phyloP scores from a whole-genome alignment of 2,329 filamentous ascomycete genomes.

The Colletotrichum musae region DNA sequence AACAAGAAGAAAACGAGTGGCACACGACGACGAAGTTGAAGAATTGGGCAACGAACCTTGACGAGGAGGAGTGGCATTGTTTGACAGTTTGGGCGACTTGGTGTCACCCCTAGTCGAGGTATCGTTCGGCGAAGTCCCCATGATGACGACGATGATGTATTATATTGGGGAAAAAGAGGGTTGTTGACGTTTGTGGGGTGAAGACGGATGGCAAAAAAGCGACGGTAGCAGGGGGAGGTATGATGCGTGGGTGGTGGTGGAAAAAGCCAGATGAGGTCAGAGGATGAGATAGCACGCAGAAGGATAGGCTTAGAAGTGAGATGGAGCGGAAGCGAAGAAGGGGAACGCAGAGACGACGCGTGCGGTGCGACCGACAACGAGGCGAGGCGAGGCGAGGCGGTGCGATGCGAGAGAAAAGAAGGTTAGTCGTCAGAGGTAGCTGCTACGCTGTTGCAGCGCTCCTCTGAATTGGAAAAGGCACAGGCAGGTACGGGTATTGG shows the following conservation, averaged over 20 bases:
- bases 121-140: conserved; percentile 61
- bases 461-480: conserved; percentile 38
- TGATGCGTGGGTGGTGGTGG: conserved; percentile 32
- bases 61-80: conserved; percentile 56
- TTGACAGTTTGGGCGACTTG: conserved; percentile 64
- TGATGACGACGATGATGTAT: conserved; percentile 64
- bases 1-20: conserved; percentile 41
- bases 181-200: conserved; percentile 48
- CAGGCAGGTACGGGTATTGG: conserved; percentile 34
- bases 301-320: conserved; percentile 26
- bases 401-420: background rate
- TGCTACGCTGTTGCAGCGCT: conserved; percentile 42
- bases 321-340: conserved; percentile 16
- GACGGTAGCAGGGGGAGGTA: conserved; percentile 41
- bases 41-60: conserved; percentile 56
- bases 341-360: conserved; percentile 14
- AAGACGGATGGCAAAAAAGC: conserved; percentile 44
- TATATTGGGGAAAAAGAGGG: conserved; percentile 51
- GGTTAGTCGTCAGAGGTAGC: conserved; percentile 39
- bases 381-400: background rate
- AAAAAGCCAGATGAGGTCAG: conserved; percentile 58
- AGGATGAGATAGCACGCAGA: conserved; percentile 45
- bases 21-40: conserved; percentile 7
- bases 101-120: conserved; percentile 58
- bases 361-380: conserved; percentile 3